Evolutionary conservation across 2,329 filamentous ascomycete species (phyloP).

Genomic region (Tolypocladium cylindrosporum): DNA sequence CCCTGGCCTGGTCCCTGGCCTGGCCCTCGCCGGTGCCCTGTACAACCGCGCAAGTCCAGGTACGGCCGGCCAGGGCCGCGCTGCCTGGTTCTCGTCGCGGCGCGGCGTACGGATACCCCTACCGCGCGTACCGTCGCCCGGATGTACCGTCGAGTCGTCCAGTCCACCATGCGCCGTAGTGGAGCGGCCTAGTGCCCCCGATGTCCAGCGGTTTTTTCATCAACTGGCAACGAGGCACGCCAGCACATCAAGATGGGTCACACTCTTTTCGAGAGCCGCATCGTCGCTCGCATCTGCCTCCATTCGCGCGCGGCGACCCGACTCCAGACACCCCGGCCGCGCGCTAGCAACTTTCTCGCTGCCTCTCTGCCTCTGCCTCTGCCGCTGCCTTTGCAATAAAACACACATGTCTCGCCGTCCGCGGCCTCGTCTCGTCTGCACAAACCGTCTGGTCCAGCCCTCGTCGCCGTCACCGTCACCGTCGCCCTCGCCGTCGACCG

Average conservation of each 20-base stretch:
- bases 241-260: slow-evolving; percentile 81
- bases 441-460: slow-evolving; percentile 12
- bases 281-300: slow-evolving; percentile 48
- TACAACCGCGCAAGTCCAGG: not conserved
- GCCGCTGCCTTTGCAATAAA: slow-evolving; percentile 47
- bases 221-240: slow-evolving; percentile 78
- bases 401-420: slow-evolving; percentile 50
- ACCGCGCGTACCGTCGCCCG: not conserved
- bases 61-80: too few species aligned
- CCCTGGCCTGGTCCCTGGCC: not conserved
- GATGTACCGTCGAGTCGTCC: too few species aligned
- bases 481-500: not conserved
- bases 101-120: not conserved
- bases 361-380: slow-evolving; percentile 1
- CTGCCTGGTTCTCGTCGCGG: not conserved
- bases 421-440: slow-evolving; percentile 41
- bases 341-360: slow-evolving; percentile 29
- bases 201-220: slow-evolving; percentile 48
- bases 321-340: slow-evolving; percentile 38
- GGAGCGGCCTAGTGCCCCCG: slow-evolving; percentile 53
- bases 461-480: not conserved
- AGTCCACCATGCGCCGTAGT: slow-evolving; percentile 36
- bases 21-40: not conserved
- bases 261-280: slow-evolving; percentile 55
- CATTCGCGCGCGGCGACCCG: slow-evolving; percentile 21